A percentile compares a stretch with the other conserved stretches of the same genome.
phyloP scores from a whole-genome alignment of 768 basidiomycete species.

The Tubosaeta brunneosetosa region DNA sequence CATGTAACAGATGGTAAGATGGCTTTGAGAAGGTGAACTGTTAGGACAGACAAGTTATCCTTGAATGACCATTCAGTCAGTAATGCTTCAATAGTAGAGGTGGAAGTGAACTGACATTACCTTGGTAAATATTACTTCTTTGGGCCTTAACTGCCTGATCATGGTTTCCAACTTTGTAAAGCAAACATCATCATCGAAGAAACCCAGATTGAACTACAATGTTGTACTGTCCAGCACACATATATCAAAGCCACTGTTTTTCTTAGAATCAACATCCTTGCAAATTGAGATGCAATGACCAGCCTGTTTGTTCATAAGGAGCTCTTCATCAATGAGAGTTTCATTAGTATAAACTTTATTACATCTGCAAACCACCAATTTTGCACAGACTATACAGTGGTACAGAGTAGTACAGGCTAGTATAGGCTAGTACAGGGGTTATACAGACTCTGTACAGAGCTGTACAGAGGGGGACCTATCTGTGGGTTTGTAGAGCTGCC shows the following conservation, averaged over 20 bases:
- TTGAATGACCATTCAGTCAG: conserved; percentile 27
- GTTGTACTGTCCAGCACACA: conserved; percentile 94
- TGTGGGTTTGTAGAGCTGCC: too few relatives aligned
- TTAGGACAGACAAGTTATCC: conserved; percentile 83
- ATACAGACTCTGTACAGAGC: too few relatives aligned
- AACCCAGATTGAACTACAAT: conserved; percentile 87
- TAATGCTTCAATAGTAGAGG: background rate
- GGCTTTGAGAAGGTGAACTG: conserved; percentile 75
- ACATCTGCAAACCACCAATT: too few relatives aligned
- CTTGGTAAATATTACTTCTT: conserved; percentile 87
- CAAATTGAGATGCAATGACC: conserved; percentile 92
- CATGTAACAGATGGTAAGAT: conserved; percentile 78
- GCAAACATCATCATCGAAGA: conserved; percentile 89
- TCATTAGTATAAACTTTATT: conserved; percentile 97
- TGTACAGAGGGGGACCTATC: too few relatives aligned
- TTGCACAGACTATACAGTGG: too few relatives aligned
- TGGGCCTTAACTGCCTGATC: conserved; percentile 84
- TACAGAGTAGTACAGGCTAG: too few relatives aligned
- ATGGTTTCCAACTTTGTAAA: conserved; percentile 91
- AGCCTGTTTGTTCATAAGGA: conserved; percentile 88
- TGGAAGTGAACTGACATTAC: conserved; percentile 33
- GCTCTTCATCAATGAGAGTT: conserved; percentile 86
- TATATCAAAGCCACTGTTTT: conserved; percentile 70
- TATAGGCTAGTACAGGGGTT: too few relatives aligned
- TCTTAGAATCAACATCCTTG: conserved; percentile 39